Conservation (phyloP, 208 protist genomes). For the Trypanosoma congolense region DNA sequence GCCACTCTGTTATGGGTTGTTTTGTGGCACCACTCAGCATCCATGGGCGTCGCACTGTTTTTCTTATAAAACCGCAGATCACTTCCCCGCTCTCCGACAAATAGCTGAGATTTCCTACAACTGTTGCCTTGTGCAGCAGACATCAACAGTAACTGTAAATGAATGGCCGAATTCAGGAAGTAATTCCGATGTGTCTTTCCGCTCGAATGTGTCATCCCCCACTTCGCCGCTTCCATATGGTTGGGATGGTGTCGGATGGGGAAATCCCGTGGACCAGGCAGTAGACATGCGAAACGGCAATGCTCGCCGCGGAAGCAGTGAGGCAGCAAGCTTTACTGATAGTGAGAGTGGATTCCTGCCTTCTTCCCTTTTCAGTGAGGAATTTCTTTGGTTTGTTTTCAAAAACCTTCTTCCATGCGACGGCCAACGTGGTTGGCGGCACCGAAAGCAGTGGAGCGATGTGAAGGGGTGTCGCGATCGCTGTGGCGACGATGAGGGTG, state of each 20-base stretch:
- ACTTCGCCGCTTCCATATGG: not conserved
- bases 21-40: too few species aligned
- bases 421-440: too few species aligned
- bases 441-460: too few species aligned
- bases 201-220: not conserved
- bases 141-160: not conserved
- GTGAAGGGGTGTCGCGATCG: too few species aligned
- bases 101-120: not conserved
- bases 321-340: not conserved
- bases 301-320: not conserved
- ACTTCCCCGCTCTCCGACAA: not conserved
- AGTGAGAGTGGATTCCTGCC: not conserved
- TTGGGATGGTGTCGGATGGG: not conserved
- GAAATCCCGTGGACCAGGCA: too few species aligned
- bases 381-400: slow-evolving; percentile 7
- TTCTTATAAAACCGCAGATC: not conserved
- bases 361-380: not conserved
- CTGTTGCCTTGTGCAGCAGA: not conserved
- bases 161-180: not conserved
- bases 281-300: too few species aligned
- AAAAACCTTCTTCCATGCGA: not conserved
- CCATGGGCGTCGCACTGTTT: too few species aligned
- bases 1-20: too few species aligned
- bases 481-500: not conserved
- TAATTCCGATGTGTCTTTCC: not conserved